A percentile compares a stretch with the other conserved stretches of the same genome.
Evolutionary conservation across 2,329 filamentous ascomycete species (phyloP).

Genomic region (Hymenoscyphus linearis): DNA sequence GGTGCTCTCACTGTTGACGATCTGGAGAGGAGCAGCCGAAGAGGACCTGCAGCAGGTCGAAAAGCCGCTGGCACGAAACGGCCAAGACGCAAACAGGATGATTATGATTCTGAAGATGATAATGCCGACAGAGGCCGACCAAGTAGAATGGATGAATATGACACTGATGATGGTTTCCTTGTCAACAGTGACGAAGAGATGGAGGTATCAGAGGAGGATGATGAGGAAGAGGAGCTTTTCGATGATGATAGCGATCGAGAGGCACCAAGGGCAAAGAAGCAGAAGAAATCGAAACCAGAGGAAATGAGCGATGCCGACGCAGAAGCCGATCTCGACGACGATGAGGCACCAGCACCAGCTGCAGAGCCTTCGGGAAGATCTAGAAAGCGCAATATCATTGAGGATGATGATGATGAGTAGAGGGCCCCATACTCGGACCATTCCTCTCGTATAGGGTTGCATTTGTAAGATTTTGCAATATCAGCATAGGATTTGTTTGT

Average conservation of each 20-base stretch:
- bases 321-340: constrained; percentile 50
- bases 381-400: constrained; percentile 52
- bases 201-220: constrained; percentile 53
- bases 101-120: constrained; percentile 75
- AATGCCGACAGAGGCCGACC: constrained; percentile 43
- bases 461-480: neutral
- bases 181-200: constrained; percentile 68
- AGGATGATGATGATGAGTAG: constrained; percentile 53
- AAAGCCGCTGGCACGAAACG: constrained; percentile 46
- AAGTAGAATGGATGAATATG: constrained; percentile 67
- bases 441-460: neutral
- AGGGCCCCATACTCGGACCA: neutral
- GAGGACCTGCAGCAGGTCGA: constrained; percentile 45
- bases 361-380: constrained; percentile 35
- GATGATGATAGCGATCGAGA: constrained; percentile 41
- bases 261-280: constrained; percentile 30
- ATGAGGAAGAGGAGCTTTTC: constrained; percentile 35
- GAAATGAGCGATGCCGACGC: constrained; percentile 44
- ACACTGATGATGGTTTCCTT: constrained; percentile 74
- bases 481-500: neutral
- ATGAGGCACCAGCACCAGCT: constrained; percentile 35
- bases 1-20: constrained; percentile 62
- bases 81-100: constrained; percentile 48
- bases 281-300: constrained; percentile 29
- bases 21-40: constrained; percentile 55